Evolutionary conservation across 768 basidiomycete species (phyloP).

Genomic region (Tricholoma furcatifolium): DNA sequence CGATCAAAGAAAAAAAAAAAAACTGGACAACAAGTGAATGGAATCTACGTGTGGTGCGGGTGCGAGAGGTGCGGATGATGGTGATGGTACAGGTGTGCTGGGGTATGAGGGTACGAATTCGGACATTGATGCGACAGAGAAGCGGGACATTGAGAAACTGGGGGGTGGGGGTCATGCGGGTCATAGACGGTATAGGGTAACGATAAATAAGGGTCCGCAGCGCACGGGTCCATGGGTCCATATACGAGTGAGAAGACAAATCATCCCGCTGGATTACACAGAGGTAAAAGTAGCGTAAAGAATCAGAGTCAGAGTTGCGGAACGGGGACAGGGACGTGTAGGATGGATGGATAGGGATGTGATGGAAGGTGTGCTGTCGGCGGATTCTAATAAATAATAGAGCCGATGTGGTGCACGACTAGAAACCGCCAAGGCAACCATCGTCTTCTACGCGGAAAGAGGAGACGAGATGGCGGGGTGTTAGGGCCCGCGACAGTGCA

Average conservation of each 20-base stretch:
- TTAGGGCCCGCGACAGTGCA: slow-evolving; percentile 16
- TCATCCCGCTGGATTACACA: no score
- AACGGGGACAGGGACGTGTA: neutral
- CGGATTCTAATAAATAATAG: slow-evolving; percentile 2
- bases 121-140: neutral
- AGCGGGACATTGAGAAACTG: neutral
- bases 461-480: slow-evolving; percentile 14
- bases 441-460: slow-evolving; percentile 33
- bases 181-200: neutral
- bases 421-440: slow-evolving; percentile 46
- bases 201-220: neutral
- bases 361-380: neutral
- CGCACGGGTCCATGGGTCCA: neutral
- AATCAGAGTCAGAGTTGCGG: neutral
- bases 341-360: no score
- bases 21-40: neutral
- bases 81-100: neutral
- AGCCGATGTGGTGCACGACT: slow-evolving; percentile 5
- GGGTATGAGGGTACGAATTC: no score
- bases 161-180: neutral
- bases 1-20: neutral
- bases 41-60: slow-evolving; percentile 2
- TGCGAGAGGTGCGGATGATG: no score
- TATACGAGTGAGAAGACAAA: neutral
- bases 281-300: neutral